phyloP scores from a whole-genome alignment of 1,139 yeast species.

The Geotrichum citri-aurantii region DNA sequence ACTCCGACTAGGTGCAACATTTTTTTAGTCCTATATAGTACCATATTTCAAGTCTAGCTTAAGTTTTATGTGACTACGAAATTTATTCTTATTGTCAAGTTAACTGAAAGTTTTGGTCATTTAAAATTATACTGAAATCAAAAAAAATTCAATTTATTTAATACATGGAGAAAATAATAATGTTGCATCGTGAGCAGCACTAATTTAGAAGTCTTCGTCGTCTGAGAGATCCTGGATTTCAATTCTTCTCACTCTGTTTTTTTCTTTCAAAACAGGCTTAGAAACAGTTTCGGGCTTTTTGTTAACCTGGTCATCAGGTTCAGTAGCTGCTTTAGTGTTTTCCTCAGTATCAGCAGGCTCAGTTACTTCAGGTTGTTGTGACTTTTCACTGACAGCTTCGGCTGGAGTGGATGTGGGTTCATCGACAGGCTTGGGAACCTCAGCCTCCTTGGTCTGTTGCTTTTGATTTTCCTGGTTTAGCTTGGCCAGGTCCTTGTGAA shows the following conservation, averaged over 20 bases:
- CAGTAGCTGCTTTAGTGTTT: background rate
- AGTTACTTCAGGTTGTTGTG: background rate
- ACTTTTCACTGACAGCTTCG: background rate
- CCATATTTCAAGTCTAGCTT: too few species aligned
- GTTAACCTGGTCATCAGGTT: background rate
- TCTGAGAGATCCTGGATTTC: background rate
- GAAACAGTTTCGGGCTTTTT: background rate
- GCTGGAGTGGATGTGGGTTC: background rate
- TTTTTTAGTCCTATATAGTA: too few species aligned
- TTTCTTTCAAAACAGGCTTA: background rate
- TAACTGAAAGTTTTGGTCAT: too few species aligned
- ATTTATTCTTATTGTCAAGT: too few species aligned
- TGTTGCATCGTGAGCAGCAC: too few species aligned
- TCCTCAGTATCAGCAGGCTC: background rate
- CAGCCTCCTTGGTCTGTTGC: background rate
- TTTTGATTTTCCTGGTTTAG: background rate
- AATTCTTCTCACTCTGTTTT: background rate
- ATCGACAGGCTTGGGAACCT: background rate
- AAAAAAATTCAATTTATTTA: too few species aligned
- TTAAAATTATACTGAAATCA: too few species aligned
- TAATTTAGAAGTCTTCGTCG: background rate
- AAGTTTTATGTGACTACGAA: too few species aligned
- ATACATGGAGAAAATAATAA: too few species aligned
- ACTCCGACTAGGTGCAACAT: too few species aligned
- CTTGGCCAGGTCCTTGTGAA: background rate